Base-by-base conservation (phyloP, 2,329 filamentous ascomycete genomes). In the Colletotrichum sp. region DNA sequence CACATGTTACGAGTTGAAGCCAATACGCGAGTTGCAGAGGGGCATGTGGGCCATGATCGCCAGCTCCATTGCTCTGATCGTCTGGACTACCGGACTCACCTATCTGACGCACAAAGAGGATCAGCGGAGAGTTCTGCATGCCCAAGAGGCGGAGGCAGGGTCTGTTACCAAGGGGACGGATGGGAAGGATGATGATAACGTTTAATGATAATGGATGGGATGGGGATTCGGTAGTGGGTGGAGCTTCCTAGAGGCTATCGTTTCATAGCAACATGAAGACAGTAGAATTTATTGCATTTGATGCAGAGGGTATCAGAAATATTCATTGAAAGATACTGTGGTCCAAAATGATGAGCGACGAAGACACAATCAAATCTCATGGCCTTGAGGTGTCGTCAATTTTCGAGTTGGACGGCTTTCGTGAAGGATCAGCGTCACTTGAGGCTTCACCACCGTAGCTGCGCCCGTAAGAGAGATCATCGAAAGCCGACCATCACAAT, bases 1-100 rank as follows among this genome's bases (percentile, higher is more conserved):
- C 7, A 24, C 21, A 10, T 8, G 26, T 13, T 21, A 49, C 3
- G 6, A 49, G 44, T 26, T 26, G 24, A 26, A 5, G 24, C 24
- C 5, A 26, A 26, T 26, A 26, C 24, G 24, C 24, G 24, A 63
- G 30, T 18, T 32, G 5, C 76, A 92, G 88, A 88, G 88, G 74
- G 93, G 93, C n/a, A 94, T 94, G 92, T 94, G 91, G 89, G 92
- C 93, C 5, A 94, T 94, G 93, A 93, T 95, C 80, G 92, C 88
- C 3, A 88, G 88, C 9, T 92, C 88, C 26, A 90, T 94, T 69
- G 89, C 89, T 3, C 83, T 94, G 80, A 87, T 86, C 0, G 78
- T 92, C 2, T 94, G 93, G 93, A 91, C 90, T 1, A 88, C 83
- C 0, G 86, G 87, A 2, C 81, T 94, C 57, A 85, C 89, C 2